Percentiles rank a stretch among this genome's conserved stretches.
Conservation (phyloP, 495 filamentous ascomycete species). For the Penicillium manginii region DNA sequence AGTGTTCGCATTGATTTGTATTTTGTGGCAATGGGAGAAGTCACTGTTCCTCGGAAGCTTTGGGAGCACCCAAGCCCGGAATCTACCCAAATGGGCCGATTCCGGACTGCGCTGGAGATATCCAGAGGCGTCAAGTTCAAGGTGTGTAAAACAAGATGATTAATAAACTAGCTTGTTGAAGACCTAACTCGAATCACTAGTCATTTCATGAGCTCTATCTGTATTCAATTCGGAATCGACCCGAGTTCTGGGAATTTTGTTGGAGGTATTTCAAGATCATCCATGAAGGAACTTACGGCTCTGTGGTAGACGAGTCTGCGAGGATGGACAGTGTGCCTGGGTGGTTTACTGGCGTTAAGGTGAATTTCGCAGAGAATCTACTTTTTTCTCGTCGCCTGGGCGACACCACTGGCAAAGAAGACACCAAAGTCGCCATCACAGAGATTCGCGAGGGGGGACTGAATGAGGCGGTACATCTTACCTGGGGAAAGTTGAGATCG, state of each 20-base stretch:
- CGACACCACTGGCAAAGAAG: slow-evolving; percentile 60
- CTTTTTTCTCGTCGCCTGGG: slow-evolving; percentile 42
- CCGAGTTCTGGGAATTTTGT: slow-evolving; percentile 67
- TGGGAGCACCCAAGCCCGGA: slow-evolving; percentile 68
- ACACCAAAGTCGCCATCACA: slow-evolving; percentile 67
- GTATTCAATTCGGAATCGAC: slow-evolving; percentile 62
- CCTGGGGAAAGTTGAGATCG: slow-evolving; percentile 64
- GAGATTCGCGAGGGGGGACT: slow-evolving; percentile 71
- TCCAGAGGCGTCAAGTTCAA: slow-evolving; percentile 18
- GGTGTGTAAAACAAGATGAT: slow-evolving; percentile 18
- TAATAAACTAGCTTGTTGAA: slow-evolving; percentile 10
- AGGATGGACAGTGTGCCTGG: slow-evolving; percentile 69
- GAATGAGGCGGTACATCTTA: slow-evolving; percentile 56
- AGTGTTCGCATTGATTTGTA: background rate
- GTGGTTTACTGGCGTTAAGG: slow-evolving; percentile 62
- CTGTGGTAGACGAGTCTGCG: slow-evolving; percentile 67
- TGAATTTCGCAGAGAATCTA: slow-evolving; percentile 85
- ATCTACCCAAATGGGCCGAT: slow-evolving; percentile 65
- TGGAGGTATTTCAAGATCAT: slow-evolving; percentile 64
- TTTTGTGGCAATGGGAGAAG: background rate
- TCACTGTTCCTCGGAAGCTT: slow-evolving; percentile 39
- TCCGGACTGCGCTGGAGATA: slow-evolving; percentile 40
- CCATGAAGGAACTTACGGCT: slow-evolving; percentile 58
- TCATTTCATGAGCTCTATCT: slow-evolving; percentile 64
- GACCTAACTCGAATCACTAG: slow-evolving; percentile 7